Base-by-base conservation (phyloP, 2,329 filamentous ascomycete species). In the Aspergillus pseudoviridinutans region DNA sequence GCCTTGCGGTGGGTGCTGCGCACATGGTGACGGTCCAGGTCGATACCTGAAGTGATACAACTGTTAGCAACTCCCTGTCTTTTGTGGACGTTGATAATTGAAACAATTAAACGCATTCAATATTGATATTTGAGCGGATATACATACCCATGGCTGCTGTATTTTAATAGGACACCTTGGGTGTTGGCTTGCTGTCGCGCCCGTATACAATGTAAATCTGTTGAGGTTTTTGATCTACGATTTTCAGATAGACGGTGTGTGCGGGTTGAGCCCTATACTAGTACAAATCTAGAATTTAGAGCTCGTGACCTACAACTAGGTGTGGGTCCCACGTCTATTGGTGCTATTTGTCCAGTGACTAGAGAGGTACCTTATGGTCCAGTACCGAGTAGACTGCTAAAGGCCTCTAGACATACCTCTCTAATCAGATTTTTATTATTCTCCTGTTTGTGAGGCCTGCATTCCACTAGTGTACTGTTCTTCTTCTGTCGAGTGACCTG, bases 1-100 rank as follows among this genome's bases (percentile, higher is more conserved):
- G 91, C 91, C 86, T 90, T 91, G 80, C 92, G 91, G 85, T 96
- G 92, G 77, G 76, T 82, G 80, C 76, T 78, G 78, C 81, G 80
- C 76, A 85, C 82, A 80, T 86, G 83, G 78, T 86, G 83, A 75
- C 78, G 78, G 78, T 85, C 81, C 72, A 82, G 76, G 75, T 82
- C 80, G 77, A 81, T 81, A 80, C 79, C 79, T 80, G 63, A 51
- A 53, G 58, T 63, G 52, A 24, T 61, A 24, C 47, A 58, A 66
- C 58, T 68, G 64, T 49, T 29, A 41, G 22, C 10, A 44, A 12
- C 22, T 44, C 22, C 1, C 8, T 24, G 20, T 20, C 12, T 12
- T 24, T 47, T 17, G 12, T 25, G 5, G 14, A 4, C 20, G 14
- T 25, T 14, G 22, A 47, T 7, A 47, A 9, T 27, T 5, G 12